Evolutionary conservation across 352 stramenopile species (phyloP).

Genomic region (Phytophthora tentaculata): DNA sequence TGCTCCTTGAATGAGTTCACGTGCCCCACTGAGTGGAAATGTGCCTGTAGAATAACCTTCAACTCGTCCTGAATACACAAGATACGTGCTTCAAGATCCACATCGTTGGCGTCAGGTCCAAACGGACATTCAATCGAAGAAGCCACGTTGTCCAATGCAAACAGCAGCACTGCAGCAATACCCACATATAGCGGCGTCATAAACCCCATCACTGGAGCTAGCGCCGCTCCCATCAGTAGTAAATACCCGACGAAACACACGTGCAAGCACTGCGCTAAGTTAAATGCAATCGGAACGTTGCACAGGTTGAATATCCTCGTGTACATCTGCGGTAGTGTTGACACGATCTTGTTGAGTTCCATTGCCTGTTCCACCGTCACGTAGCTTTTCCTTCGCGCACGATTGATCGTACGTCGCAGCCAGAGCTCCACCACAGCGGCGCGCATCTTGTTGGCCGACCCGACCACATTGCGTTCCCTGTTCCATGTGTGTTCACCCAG

Average conservation of each 20-base stretch:
- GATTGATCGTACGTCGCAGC: conserved; percentile 54
- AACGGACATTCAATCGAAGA: conserved; percentile 61
- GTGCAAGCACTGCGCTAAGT: conserved; percentile 51
- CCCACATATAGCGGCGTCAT: conserved; percentile 41
- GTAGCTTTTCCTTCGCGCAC: conserved; percentile 45
- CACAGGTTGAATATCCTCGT: conserved; percentile 55
- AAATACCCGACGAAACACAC: conserved; percentile 52
- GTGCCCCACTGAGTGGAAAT: conserved; percentile 54
- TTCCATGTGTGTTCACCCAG: conserved; percentile 56
- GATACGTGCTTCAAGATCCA: conserved; percentile 52
- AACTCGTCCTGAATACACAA: conserved; percentile 63
- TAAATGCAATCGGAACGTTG: conserved; percentile 57
- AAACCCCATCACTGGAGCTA: conserved; percentile 26
- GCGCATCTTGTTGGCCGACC: conserved; percentile 57
- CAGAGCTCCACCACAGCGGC: conserved; percentile 65
- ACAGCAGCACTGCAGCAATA: conserved; percentile 51
- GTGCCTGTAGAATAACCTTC: conserved; percentile 55
- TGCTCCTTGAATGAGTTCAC: conserved; percentile 50
- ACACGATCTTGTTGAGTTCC: conserved; percentile 58
- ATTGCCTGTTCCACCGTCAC: conserved; percentile 51
- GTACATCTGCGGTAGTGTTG: conserved; percentile 58
- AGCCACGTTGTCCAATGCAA: conserved; percentile 55
- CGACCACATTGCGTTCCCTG: conserved; percentile 48
- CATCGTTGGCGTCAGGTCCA: conserved; percentile 41
- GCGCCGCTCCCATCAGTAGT: conserved; percentile 37